phyloP scores from a whole-genome alignment of 768 basidiomycete genomes.

The Hygrophoropsis aurantiaca region DNA sequence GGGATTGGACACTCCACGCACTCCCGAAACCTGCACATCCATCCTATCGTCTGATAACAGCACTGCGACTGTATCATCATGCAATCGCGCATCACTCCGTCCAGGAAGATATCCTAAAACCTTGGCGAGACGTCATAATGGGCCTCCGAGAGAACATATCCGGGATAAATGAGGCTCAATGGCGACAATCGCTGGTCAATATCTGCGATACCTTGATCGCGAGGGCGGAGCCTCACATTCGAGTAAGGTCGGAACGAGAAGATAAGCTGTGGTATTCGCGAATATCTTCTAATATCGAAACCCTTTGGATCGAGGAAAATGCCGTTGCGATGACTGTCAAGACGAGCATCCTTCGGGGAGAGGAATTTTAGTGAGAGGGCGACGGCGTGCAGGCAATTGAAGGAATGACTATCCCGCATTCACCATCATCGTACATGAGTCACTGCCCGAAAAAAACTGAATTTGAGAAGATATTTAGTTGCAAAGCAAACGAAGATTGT shows the following conservation, averaged over 20 bases:
- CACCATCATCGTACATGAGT: no score
- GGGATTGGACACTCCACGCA: slow-evolving; percentile 79
- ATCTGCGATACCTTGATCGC: slow-evolving; percentile 40
- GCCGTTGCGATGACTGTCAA: slow-evolving; percentile 49
- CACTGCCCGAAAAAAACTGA: no score
- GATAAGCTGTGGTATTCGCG: slow-evolving; percentile 28
- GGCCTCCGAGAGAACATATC: slow-evolving; percentile 48
- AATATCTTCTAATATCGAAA: slow-evolving; percentile 40
- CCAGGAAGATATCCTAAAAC: slow-evolving; percentile 33
- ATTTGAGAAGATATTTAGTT: no score
- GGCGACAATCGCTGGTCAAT: slow-evolving; percentile 37
- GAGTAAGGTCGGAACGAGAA: neutral
- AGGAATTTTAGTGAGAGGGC: slow-evolving; percentile 39
- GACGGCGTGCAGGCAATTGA: no score
- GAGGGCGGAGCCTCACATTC: slow-evolving; percentile 28
- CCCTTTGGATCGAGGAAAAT: slow-evolving; percentile 63
- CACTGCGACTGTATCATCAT: slow-evolving; percentile 65
- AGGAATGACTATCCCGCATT: no score
- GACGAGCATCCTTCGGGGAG: slow-evolving; percentile 44
- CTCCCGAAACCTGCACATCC: slow-evolving; percentile 64
- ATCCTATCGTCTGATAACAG: slow-evolving; percentile 75
- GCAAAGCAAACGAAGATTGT: no score
- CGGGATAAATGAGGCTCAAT: slow-evolving; percentile 47
- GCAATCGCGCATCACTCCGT: slow-evolving; percentile 28
- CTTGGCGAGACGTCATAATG: slow-evolving; percentile 56